Evolutionary conservation across 306 rosid species (phyloP).

Genomic region (Vigna unguiculata): DNA sequence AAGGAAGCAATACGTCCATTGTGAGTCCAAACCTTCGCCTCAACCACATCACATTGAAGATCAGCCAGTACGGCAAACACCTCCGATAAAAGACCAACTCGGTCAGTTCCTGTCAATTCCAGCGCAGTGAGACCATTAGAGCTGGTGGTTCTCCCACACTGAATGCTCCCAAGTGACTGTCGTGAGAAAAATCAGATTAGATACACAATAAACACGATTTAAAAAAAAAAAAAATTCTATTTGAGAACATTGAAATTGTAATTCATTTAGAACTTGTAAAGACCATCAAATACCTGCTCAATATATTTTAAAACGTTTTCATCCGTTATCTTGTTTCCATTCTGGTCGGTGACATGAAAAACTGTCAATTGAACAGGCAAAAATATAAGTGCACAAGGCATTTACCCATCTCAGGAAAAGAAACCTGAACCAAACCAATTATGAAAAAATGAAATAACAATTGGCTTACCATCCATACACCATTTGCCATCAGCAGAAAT

Average conservation of each 20-base stretch:
- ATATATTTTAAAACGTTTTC: slow-evolving; percentile 74
- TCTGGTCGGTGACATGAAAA: slow-evolving; percentile 85
- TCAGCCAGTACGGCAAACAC: slow-evolving; percentile 91
- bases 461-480: slow-evolving; percentile 94
- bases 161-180: slow-evolving; percentile 81
- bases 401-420: neutral
- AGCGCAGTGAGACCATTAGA: slow-evolving; percentile 67
- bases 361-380: slow-evolving; percentile 58
- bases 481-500: slow-evolving; percentile 93
- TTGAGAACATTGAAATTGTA: neutral
- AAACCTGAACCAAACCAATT: neutral
- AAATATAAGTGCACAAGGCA: slow-evolving; percentile 1
- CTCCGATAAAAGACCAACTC: slow-evolving; percentile 92
- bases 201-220: neutral
- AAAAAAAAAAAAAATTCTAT: slow-evolving; percentile 9
- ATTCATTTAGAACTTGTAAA: slow-evolving; percentile 4
- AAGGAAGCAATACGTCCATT: slow-evolving; percentile 90
- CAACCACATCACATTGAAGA: slow-evolving; percentile 87
- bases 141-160: slow-evolving; percentile 49
- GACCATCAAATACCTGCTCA: slow-evolving; percentile 73
- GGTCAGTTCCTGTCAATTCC: slow-evolving; percentile 89
- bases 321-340: slow-evolving; percentile 82
- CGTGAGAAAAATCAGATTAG: neutral
- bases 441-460: neutral
- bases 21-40: slow-evolving; percentile 95